Evolutionary conservation across 345 rosid species (phyloP).

Genomic region (Eucalyptus erythrocorys): DNA sequence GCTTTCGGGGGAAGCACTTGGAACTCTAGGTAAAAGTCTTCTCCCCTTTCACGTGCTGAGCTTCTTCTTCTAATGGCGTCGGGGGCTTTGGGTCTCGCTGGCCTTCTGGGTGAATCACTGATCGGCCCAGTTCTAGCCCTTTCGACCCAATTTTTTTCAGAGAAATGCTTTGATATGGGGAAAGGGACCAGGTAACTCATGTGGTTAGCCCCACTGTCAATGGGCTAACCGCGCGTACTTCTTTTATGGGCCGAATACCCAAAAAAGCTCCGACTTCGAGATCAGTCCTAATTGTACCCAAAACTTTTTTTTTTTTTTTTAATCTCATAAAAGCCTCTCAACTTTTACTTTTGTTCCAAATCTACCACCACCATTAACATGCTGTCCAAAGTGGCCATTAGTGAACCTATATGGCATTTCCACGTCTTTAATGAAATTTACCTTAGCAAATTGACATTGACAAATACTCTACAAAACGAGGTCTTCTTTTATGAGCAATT

Average conservation of each 20-base stretch:
- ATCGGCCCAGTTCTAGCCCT: background rate
- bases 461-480: background rate
- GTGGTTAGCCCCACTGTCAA: background rate
- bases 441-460: background rate
- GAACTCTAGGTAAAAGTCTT: background rate
- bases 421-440: background rate
- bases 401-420: background rate
- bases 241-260: no score
- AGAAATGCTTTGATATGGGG: background rate
- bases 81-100: background rate
- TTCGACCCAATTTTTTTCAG: background rate
- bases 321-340: fast-evolving
- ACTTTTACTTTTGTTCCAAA: background rate
- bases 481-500: background rate
- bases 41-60: background rate
- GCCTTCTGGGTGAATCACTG: background rate
- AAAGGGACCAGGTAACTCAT: background rate
- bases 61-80: background rate
- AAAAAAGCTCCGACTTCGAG: no score
- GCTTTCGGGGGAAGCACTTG: background rate
- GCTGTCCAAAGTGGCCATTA: background rate
- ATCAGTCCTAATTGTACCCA: background rate
- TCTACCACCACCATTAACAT: fast-evolving
- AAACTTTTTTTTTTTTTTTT: no score
- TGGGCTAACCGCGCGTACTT: background rate